A percentile compares a stretch with the other conserved stretches of the same genome.
Conservation (phyloP, 495 filamentous ascomycete species). For the Podospora tetraspora region DNA sequence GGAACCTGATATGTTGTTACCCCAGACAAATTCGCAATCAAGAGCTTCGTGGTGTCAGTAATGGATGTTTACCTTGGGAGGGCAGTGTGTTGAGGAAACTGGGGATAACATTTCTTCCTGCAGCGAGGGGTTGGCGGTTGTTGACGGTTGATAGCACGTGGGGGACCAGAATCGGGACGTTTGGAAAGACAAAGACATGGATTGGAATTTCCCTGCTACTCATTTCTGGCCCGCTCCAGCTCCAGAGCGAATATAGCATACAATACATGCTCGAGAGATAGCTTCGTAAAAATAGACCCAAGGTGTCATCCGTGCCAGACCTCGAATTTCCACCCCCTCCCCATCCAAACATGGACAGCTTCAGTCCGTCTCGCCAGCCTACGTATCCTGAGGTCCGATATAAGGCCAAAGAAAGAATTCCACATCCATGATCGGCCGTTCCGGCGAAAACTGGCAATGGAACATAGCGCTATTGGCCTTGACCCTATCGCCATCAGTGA, state of each 20-base stretch:
- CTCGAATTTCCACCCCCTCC: background rate
- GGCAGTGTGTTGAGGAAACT: no score
- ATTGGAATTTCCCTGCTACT: background rate
- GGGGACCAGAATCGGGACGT: background rate
- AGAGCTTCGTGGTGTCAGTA: no score
- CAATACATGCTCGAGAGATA: background rate
- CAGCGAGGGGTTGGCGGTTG: background rate
- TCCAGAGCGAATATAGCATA: background rate
- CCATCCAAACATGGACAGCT: background rate
- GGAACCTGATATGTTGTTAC: background rate
- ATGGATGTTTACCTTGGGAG: no score
- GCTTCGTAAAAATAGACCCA: background rate
- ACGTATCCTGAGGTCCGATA: background rate
- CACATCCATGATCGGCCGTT: background rate
- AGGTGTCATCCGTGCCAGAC: background rate
- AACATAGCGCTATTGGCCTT: background rate
- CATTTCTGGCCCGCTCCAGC: background rate
- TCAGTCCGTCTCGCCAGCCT: background rate
- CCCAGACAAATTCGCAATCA: background rate
- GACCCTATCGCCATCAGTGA: background rate
- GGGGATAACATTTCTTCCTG: no score
- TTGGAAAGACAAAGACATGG: no score
- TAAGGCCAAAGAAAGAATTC: background rate
- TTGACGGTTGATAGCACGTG: background rate
- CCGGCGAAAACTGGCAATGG: background rate